These are phyloP conservation scores for Chaetomium sp. DNA, from an alignment of 2,329 filamentous ascomycete genomes.

Conservation along the genomic window DNA sequence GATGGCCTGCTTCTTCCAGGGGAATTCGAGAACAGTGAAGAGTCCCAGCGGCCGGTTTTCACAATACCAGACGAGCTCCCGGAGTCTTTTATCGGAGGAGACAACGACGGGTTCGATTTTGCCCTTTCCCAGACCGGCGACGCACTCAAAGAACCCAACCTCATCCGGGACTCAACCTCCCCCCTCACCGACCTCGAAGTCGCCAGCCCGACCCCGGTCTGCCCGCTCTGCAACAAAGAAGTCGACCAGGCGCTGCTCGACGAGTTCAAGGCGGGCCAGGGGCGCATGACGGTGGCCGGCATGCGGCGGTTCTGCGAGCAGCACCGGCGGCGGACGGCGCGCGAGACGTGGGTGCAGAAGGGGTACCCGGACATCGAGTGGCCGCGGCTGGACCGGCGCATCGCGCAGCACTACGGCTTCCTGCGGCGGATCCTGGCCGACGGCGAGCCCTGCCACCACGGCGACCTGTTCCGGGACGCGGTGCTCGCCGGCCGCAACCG, in stretches of 20 bases:
- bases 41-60: constrained; percentile 21
- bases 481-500: constrained; percentile 61
- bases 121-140: constrained; percentile 1
- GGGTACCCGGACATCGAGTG: constrained; percentile 75
- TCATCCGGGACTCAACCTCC: constrained; percentile 12
- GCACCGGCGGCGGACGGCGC: constrained; percentile 61
- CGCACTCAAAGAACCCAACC: not conserved
- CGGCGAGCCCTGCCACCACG: constrained; percentile 59
- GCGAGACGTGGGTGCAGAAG: constrained; percentile 49
- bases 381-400: constrained; percentile 60
- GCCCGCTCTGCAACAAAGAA: constrained; percentile 66
- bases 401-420: constrained; percentile 56
- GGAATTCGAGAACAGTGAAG: not conserved
- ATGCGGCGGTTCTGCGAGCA: constrained; percentile 65
- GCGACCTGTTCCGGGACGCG: constrained; percentile 56
- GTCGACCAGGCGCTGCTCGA: constrained; percentile 60
- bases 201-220: constrained; percentile 44
- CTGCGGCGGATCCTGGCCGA: constrained; percentile 64
- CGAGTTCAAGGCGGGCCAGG: constrained; percentile 48
- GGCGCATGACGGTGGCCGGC: constrained; percentile 56
- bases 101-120: not conserved
- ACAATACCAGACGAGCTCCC: constrained; percentile 23
- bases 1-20: not conserved
- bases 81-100: constrained; percentile 2
- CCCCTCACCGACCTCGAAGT: constrained; percentile 22